Evolutionary conservation across 2,329 filamentous ascomycete species (phyloP), one percentile per base, ranked within the genome.

Genomic region (Phoma sp.): DNA sequence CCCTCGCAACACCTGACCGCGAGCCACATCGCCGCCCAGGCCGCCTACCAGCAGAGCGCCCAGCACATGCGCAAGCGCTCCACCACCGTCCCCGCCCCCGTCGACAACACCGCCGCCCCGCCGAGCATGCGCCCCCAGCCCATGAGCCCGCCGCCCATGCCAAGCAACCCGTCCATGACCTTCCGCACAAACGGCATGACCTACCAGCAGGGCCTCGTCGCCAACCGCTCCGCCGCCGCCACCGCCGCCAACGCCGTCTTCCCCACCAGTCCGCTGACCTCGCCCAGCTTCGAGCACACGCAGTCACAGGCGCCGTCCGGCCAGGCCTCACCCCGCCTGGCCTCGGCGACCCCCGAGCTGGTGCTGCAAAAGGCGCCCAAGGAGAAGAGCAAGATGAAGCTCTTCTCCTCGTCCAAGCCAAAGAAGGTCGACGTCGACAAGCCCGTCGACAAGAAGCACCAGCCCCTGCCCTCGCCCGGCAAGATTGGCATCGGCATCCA

Each of bases 21-120:
- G n/a, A 91, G 89, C 74, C 88, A 91, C 73, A 91, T 92, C 61
- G 90, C 90, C 35, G 90, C 90, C 17, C 90, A 92, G 75, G 87
- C 90, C 9, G 90, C 90, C 51, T 86, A 89, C 68, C 84, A 85
- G 31, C 84, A 88, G 67, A 81, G 84, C 67, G 79, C 80, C 38
- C 74, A 76, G 60, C 74, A 74, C 64, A 79, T 74, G 55, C 81
- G 90, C 19, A 89, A 91, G 71, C 84, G 90, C 47, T 92, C 89
- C 13, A 88, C 90, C 72, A 92, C 90, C 0, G 85, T 90, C 8
- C 87, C 90, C 6, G 82, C 84, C 17, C 84, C 78, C 1, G 77
- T 75, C 43, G 76, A 74, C 12, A 51, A 22, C 41, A 41, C 32
- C 7, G 54, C 65, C 25, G 61, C 56, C 13, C 59, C 41, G 6